Evolutionary conservation across 2,329 filamentous ascomycete genomes (phyloP), one percentile per base, ranked within the genome.

Genomic region (Monosporascus sp.): DNA sequence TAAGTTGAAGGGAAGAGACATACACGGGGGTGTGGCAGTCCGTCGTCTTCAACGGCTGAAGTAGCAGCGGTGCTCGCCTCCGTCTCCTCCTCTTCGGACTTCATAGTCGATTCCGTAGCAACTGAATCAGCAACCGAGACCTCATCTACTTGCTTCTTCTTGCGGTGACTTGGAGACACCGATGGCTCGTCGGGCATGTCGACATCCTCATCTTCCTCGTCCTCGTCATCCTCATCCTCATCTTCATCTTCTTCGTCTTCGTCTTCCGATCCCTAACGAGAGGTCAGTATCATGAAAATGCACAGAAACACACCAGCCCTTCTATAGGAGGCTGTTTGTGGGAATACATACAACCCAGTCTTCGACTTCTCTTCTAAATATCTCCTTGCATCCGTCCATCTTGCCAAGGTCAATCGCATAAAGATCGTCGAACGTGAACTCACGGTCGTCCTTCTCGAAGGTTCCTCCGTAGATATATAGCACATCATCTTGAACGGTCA

Each of bases 391-490:
- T 3, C 94, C 94, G 62, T 97, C 91, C 56, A 99, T 79, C 71
- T 96, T 97, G 55, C 88, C 92, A n/a, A 99, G 78, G 65, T 99
- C 91, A 55, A 97, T 85, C 2, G 91, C 87, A 72, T 95, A 95
- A 71, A 99, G 78, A 64, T 99, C 94, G 62, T 97, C 92, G 70
- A 97, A 96, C 0, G 92, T 97, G 65, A 89, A 96, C 70, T 99
- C 94, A 22, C 90, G 82, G 64, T 99, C 94, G 19, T 90, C 93
- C 68, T 96, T 94, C 68, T 99, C 94, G 64, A 88, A 97, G 0
- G 93, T 99, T 19, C 94, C 94, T 31, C 94, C 92, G 65, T 95
- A 97, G 51, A 97, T 90, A 72, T 93, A 99, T 1, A 97, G 78
- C 8, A 89, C 85, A 68, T 99, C 94, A 60, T 92, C 90, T 71